Evolutionary conservation across 768 basidiomycete species (phyloP).

Genomic region (Russula brevipes): DNA sequence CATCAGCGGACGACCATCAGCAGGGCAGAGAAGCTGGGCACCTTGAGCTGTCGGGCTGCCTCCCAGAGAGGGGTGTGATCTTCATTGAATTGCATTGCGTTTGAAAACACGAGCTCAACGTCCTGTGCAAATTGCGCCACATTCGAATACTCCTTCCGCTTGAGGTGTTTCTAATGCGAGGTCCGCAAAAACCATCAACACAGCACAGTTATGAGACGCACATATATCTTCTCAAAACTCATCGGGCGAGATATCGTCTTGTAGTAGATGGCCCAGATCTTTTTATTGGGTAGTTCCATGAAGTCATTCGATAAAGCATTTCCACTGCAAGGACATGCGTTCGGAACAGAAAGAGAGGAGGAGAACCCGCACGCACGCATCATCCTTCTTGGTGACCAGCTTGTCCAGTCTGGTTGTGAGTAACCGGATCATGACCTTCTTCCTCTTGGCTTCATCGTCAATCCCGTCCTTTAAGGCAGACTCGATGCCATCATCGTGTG

Average conservation of each 20-base stretch:
- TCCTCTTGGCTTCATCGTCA: conserved; percentile 45
- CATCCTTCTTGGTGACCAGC: conserved; percentile 65
- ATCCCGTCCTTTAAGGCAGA: conserved; percentile 40
- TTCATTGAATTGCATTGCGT: conserved; percentile 83
- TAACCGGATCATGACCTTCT: conserved; percentile 56
- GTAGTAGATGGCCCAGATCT: conserved; percentile 76
- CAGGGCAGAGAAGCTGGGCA: conserved; percentile 33
- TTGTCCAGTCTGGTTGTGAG: conserved; percentile 69
- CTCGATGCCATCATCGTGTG: conserved; percentile 34
- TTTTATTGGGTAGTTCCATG: conserved; percentile 78
- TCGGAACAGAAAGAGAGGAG: conserved; percentile 10
- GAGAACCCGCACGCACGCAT: conserved; percentile 46
- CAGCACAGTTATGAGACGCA: conserved; percentile 37
- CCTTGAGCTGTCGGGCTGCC: conserved; percentile 63
- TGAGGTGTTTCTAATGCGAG: conserved; percentile 63
- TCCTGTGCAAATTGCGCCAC: conserved; percentile 74
- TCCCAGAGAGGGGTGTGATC: conserved; percentile 82
- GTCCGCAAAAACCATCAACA: not conserved
- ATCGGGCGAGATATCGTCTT: conserved; percentile 72
- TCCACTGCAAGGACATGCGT: conserved; percentile 42
- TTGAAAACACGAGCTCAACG: conserved; percentile 85
- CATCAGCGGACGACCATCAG: conserved; percentile 16
- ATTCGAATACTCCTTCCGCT: conserved; percentile 69
- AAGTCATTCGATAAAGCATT: conserved; percentile 67
- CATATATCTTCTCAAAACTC: conserved; percentile 72